phyloP scores from a whole-genome alignment of 371 early-diverging fungal genomes.

The Mucor piriformis region DNA sequence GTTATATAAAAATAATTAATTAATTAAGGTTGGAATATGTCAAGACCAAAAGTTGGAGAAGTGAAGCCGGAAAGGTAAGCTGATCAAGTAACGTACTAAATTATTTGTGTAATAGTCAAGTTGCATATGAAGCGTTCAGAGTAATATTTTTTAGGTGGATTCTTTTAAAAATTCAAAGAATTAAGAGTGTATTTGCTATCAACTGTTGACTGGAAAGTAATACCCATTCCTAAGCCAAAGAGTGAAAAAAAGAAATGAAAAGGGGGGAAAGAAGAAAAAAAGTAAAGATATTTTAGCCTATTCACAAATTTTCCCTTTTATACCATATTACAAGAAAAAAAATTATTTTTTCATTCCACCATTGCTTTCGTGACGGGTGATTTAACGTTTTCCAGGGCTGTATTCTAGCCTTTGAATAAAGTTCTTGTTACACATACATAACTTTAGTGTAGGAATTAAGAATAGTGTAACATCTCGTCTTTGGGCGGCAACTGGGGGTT shows the following conservation, averaged over 20 bases:
- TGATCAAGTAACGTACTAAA: conserved; percentile 45
- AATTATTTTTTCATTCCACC: no score
- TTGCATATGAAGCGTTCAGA: conserved; percentile 37
- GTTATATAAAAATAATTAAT: conserved; percentile 5
- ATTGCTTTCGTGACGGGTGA: conserved; percentile 10
- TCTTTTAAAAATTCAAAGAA: conserved; percentile 28
- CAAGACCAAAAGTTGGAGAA: conserved; percentile 56
- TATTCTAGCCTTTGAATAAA: not conserved
- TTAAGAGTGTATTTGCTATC: conserved; percentile 13
- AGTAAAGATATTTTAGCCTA: not conserved
- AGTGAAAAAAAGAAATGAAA: conserved; percentile 9
- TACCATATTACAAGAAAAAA: conserved; percentile 1
- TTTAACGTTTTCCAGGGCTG: conserved; percentile 1
- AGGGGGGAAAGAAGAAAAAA: conserved; percentile 2
- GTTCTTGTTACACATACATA: not conserved
- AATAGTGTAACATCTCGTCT: not conserved
- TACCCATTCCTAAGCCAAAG: conserved; percentile 32
- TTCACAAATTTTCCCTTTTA: conserved; percentile 11
- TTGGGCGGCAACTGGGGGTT: not conserved
- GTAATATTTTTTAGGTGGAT: not conserved
- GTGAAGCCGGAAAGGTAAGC: conserved; percentile 54
- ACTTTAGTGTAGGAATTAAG: not conserved
- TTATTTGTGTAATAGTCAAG: conserved; percentile 41
- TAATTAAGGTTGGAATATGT: conserved; percentile 34
- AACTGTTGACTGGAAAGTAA: conserved; percentile 20